Evolutionary conservation across 2,329 filamentous ascomycete genomes (phyloP), one percentile per base, ranked within the genome.

Genomic region (Malbranchea cinnamomea): DNA sequence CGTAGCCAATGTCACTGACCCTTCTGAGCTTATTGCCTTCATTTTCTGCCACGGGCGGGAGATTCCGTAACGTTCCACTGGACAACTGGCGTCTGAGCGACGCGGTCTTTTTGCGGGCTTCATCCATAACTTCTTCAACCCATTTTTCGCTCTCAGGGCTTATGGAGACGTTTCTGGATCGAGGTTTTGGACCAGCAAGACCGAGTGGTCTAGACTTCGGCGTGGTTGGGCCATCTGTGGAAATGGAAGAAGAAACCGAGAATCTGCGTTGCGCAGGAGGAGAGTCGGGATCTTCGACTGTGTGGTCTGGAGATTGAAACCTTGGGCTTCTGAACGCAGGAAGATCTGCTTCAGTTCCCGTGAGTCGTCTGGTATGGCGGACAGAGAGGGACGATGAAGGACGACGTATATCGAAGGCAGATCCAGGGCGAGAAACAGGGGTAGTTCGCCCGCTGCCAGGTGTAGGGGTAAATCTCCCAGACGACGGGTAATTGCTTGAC

Each of bases 141-240:
- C 59, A 63, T 1, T 57, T 57, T 38, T 62, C 58, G 35, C 57
- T 57, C 28, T 60, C 54, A 3, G 56, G 54, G 13, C 48, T 59
- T 41, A 59, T 59, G 4, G 55, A 54, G 16, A 53, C 45, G 16
- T 48, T 49, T 33, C 56, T 48, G 12, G 46, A 51, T 20, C 48
- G 50, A 13, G 51, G 55, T 26, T 50, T 59, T 2, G 59, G 59
- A 1, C 59, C 59, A 8, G 59, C 59, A 15, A 59, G 53, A 15
- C 59, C 59, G 4, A 63, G 48, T 5, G 59, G 59, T 0, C 56
- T 54, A 15, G 39, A 34, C 15, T 34, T 29, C 6, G 21, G 31
- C 9, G 40, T 41, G 7, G 49, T 50, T 8, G 41, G 37, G 9
- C 48, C 44, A 12, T 47, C 47, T 23, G 50, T 37, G 1, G 56